phyloP scores from a whole-genome alignment of 371 early-diverging fungal species.

The Circinella minor region DNA sequence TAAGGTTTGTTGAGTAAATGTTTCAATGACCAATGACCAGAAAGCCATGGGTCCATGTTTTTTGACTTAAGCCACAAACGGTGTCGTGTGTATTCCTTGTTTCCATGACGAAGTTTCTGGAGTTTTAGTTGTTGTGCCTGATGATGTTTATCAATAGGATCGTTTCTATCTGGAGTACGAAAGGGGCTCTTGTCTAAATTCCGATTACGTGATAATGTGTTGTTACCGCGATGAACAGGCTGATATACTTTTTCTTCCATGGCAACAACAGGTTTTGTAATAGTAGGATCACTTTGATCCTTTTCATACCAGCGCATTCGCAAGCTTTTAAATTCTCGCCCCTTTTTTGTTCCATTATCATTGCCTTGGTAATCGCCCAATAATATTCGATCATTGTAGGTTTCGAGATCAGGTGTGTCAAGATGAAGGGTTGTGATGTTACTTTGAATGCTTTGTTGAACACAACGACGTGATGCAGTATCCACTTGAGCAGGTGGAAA shows the following conservation, averaged over 20 bases:
- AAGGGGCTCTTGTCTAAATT: slow-evolving; percentile 3
- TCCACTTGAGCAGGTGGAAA: slow-evolving; percentile 8
- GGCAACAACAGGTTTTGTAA: slow-evolving; percentile 2
- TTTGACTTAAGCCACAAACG: slow-evolving; percentile 19
- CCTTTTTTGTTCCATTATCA: background rate
- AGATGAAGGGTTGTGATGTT: slow-evolving; percentile 14
- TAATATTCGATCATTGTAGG: background rate
- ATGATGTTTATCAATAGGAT: background rate
- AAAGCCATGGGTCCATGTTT: slow-evolving; percentile 11
- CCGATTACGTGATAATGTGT: background rate
- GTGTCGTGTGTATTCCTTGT: slow-evolving; percentile 4
- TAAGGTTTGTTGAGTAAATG: slow-evolving; percentile 12
- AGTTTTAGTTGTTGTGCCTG: background rate
- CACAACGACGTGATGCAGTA: background rate
- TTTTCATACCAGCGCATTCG: slow-evolving; percentile 12
- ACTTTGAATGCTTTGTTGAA: background rate
- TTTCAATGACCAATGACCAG: slow-evolving; percentile 11
- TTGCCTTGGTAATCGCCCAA: too few relatives aligned
- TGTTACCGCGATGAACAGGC: background rate
- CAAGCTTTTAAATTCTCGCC: background rate
- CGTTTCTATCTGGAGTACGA: background rate
- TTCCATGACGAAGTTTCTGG: background rate
- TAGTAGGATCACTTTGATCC: background rate
- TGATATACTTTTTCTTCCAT: slow-evolving; percentile 15
- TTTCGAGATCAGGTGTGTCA: slow-evolving; percentile 13